Evolutionary conservation across 495 filamentous ascomycete species (phyloP).

Genomic region (Tuber magnatum): DNA sequence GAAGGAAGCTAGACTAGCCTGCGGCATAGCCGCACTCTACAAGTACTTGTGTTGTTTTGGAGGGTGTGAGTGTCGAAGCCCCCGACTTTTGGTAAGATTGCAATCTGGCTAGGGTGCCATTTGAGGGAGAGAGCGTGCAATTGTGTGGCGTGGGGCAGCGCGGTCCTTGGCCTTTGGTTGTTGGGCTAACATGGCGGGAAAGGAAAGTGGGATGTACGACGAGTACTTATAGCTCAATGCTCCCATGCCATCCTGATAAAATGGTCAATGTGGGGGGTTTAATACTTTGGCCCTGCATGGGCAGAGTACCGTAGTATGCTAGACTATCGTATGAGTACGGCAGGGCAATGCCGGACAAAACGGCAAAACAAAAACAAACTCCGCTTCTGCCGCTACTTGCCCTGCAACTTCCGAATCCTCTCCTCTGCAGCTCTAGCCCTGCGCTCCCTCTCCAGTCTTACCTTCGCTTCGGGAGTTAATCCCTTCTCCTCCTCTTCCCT

Average conservation of each 20-base stretch:
- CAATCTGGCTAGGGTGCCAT: neutral
- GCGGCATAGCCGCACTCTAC: neutral
- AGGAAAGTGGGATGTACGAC: neutral
- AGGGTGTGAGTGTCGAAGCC: neutral
- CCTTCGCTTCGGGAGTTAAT: slow-evolving; percentile 36
- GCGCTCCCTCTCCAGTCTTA: slow-evolving; percentile 28
- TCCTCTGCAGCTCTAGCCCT: slow-evolving; percentile 46
- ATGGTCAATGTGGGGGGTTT: neutral
- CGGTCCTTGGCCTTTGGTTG: neutral
- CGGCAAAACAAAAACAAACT: neutral
- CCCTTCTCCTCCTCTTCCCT: slow-evolving; percentile 41
- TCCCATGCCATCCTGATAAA: neutral
- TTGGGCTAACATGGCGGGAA: neutral
- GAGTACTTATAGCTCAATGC: neutral
- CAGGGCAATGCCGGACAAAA: neutral
- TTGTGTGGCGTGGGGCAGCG: neutral
- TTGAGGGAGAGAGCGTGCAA: neutral
- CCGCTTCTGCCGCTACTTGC: slow-evolving; percentile 22
- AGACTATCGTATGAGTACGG: neutral
- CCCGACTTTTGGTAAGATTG: neutral
- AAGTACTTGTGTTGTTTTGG: neutral
- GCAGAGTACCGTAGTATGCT: neutral
- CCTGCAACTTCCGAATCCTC: slow-evolving; percentile 62
- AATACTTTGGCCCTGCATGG: neutral
- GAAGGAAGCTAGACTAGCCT: neutral